phyloP scores from a whole-genome alignment of 129 eudicot species.

The Deinandra increscens region DNA sequence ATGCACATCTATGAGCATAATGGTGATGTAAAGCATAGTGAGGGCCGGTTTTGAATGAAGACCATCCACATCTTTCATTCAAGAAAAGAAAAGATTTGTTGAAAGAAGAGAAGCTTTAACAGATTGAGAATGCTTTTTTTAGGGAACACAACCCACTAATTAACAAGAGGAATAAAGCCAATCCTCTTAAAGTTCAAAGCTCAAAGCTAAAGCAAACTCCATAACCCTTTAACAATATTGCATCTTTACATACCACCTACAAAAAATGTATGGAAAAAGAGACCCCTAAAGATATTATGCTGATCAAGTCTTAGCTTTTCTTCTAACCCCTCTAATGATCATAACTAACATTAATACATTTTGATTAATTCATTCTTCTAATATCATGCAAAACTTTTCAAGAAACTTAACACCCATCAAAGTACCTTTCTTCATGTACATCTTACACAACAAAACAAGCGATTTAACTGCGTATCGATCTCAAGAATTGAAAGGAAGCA shows the following conservation, averaged over 20 bases:
- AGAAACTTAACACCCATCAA: conserved; percentile 21
- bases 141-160: conserved; percentile 58
- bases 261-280: conserved; percentile 37
- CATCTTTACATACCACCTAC: conserved; percentile 47
- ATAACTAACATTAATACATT: conserved; percentile 4
- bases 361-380: conserved; percentile 11
- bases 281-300: conserved; percentile 23
- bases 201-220: conserved; percentile 47
- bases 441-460: conserved; percentile 29
- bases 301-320: conserved; percentile 10
- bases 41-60: conserved; percentile 29
- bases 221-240: conserved; percentile 37
- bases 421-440: conserved; percentile 31
- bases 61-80: conserved; percentile 27
- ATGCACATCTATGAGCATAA: conserved; percentile 11
- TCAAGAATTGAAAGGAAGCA: not conserved
- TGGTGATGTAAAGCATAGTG: conserved; percentile 32
- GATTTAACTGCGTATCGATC: not conserved
- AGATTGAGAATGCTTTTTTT: conserved; percentile 51
- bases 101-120: conserved; percentile 53
- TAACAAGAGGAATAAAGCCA: conserved; percentile 50
- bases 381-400: conserved; percentile 35
- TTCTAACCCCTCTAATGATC: conserved; percentile 9
- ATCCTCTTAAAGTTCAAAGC: conserved; percentile 25
- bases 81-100: conserved; percentile 32